Evolutionary conservation across 2,329 filamentous ascomycete species (phyloP), one percentile per base, ranked within the genome.

Genomic region (Neonectria magnoliae): DNA sequence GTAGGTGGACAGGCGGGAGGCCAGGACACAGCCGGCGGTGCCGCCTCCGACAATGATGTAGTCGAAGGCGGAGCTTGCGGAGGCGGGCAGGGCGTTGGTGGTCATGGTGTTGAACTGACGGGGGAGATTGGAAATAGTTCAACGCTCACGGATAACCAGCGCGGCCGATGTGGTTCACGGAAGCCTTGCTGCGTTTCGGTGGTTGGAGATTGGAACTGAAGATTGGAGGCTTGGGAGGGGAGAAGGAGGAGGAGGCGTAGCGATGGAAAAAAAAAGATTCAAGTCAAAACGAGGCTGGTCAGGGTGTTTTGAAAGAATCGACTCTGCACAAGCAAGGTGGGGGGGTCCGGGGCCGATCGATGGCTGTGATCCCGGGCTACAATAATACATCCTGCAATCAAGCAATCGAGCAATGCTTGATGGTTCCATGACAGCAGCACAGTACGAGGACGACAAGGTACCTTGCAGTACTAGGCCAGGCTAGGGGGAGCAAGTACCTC

Each of bases 41-140:
- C 93, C 93, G 68, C 93, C 93, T 69, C 93, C 93, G 55, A 96
- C 91, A 72, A 96, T 88, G 78, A 96, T 86, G 83, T 94, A 96
- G 86, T 96, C 93, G 81, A 89, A 96, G 81, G 84, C 85, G 80
- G 90, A 84, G 75, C 85, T 84, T 71, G 91, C 89, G 75, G 86
- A 82, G 68, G 87, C 79, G 52, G 91, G 85, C 68, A 94, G 84
- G 62, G 88, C 82, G 70, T 86, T 89, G 68, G 91, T 94, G 57
- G 91, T 92, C 85, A 89, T 90, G 70, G 71, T 85, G 78, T 59
- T 50, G 51, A 27, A 33, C 18, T 51, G 29, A 20, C 20, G 20
- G 47, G 48, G 22, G 20, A 11, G 54, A 61, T 51, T 56, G 18
- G 54, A 48, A 51, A 31, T 38, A 16, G 44, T 60, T 41, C 55